Evolutionary conservation across 1,284 basidiomycete species (phyloP).

Genomic region (Xanthoconium separans): DNA sequence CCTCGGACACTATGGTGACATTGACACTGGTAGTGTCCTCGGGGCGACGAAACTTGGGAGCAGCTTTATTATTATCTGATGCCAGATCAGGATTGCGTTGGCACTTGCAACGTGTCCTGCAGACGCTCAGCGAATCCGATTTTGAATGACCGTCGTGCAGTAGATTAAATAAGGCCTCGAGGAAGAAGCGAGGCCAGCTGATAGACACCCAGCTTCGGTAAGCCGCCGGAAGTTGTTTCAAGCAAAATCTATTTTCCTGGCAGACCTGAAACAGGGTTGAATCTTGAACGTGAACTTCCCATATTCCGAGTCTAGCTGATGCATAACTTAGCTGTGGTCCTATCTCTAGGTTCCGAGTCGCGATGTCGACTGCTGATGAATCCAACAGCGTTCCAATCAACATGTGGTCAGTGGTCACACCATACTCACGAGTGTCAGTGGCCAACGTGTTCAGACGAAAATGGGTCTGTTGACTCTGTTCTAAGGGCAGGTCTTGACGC

Average conservation of each 20-base stretch:
- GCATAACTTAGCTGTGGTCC: neutral
- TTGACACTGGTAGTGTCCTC: conserved; percentile 3
- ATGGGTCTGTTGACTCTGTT: neutral
- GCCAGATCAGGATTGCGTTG: conserved; percentile 9
- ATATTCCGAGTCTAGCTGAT: neutral
- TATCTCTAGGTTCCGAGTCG: neutral
- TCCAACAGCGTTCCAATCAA: neutral
- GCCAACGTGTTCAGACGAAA: conserved; percentile 16
- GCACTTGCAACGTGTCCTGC: conserved; percentile 18
- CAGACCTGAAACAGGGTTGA: neutral
- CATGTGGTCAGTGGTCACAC: neutral
- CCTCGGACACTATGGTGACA: conserved; percentile 13
- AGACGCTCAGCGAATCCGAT: conserved; percentile 4
- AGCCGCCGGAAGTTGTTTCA: neutral
- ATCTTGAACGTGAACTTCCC: neutral
- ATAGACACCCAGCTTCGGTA: neutral
- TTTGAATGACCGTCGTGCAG: neutral
- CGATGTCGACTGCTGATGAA: neutral
- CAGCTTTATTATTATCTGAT: conserved; percentile 1
- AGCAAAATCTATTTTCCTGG: neutral
- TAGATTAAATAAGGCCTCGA: conserved; percentile 15
- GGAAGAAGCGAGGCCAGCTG: conserved; percentile 17
- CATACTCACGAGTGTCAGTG: neutral
- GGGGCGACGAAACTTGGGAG: conserved; percentile 1
- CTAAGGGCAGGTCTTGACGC: conserved; percentile 3